Evolutionary conservation across 1,139 yeast species (phyloP).

Genomic region (Suhomyces yuchorum): DNA sequence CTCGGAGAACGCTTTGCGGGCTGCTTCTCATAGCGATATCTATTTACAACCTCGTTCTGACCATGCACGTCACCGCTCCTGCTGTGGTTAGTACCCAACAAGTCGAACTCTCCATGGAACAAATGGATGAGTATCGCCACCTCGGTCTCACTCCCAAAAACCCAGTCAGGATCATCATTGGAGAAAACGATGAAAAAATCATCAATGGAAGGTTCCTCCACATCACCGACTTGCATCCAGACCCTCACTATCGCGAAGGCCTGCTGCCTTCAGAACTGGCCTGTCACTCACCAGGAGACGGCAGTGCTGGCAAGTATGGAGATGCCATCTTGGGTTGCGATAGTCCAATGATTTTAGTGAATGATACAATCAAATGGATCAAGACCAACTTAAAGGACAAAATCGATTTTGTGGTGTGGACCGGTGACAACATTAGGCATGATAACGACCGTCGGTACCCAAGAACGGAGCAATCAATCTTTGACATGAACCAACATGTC

Average conservation of each 20-base stretch:
- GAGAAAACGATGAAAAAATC: constrained; percentile 29
- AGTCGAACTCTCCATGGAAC: constrained; percentile 5
- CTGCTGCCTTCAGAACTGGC: constrained; percentile 23
- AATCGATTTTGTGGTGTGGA: constrained; percentile 85
- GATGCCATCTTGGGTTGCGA: constrained; percentile 77
- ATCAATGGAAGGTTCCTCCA: constrained; percentile 78
- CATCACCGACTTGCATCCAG: constrained; percentile 85
- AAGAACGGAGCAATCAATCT: constrained; percentile 68
- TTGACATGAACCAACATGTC: constrained; percentile 67
- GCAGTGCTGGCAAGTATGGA: constrained; percentile 67
- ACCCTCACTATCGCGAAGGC: constrained; percentile 63
- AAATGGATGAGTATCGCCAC: constrained; percentile 14
- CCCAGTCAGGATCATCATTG: constrained; percentile 30
- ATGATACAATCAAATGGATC: constrained; percentile 69
- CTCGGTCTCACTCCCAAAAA: constrained; percentile 38
- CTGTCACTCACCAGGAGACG: constrained; percentile 59
- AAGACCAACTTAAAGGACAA: constrained; percentile 63
- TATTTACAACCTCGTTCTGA: background rate
- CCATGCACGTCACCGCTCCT: background rate
- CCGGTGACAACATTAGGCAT: constrained; percentile 86
- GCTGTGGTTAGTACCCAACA: background rate
- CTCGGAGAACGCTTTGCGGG: background rate
- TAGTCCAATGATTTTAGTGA: constrained; percentile 62
- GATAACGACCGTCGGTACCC: constrained; percentile 77
- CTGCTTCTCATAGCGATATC: background rate